A percentile compares a stretch with the other conserved stretches of the same genome.
Conservation (phyloP, 768 basidiomycete genomes). For the Cystoderma amianthinum region DNA sequence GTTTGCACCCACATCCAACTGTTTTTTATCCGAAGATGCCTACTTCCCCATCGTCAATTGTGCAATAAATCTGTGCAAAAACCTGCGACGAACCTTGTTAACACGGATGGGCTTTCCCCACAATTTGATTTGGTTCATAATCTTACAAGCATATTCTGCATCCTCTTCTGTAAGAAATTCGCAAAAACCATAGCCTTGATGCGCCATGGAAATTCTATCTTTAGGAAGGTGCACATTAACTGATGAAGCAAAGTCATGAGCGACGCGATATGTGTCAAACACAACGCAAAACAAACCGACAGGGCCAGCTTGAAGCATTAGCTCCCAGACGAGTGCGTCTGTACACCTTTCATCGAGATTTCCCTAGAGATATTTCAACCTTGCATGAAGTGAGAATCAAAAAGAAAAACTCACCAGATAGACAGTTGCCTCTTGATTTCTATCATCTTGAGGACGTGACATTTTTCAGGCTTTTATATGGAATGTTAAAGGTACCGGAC, state of each 20-base stretch:
- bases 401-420: constrained; percentile 50
- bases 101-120: constrained; percentile 99
- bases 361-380: constrained; percentile 50
- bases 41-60: constrained; percentile 22
- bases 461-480: constrained; percentile 21
- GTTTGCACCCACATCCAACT: constrained; percentile 96
- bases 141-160: constrained; percentile 99
- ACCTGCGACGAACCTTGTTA: constrained; percentile 74
- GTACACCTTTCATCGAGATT: constrained; percentile 94
- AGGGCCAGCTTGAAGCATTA: constrained; percentile 99
- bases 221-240: constrained; percentile 98
- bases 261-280: too few species aligned
- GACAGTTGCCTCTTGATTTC: constrained; percentile 88
- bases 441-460: constrained; percentile 78
- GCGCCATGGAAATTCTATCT: constrained; percentile 96
- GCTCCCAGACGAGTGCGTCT: constrained; percentile 94
- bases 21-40: constrained; percentile 98
- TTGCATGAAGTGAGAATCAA: background rate
- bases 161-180: constrained; percentile 99
- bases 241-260: constrained; percentile 17
- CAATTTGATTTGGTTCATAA: constrained; percentile 99
- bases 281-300: constrained; percentile 85
- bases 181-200: constrained; percentile 99
- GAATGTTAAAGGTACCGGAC: too few species aligned
- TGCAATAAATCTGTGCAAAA: constrained; percentile 3